Evolutionary conservation across 352 stramenopile genomes (phyloP).

Genomic region (Phytophthora ramorum): DNA sequence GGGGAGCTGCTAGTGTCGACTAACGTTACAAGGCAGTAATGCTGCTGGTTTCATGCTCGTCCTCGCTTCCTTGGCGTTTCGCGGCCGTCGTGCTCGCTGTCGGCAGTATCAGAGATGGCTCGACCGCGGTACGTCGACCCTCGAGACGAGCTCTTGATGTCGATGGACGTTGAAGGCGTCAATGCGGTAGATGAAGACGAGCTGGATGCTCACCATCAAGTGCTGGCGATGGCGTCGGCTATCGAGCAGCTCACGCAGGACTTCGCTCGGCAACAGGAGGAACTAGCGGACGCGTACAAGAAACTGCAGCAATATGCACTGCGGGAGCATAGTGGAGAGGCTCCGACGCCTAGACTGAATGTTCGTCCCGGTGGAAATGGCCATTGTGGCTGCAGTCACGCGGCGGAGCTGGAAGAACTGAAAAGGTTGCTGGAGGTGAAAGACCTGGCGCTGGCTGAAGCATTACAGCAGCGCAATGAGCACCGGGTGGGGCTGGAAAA

Average conservation of each 20-base stretch:
- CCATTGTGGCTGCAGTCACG: constrained; percentile 39
- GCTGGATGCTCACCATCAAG: constrained; percentile 61
- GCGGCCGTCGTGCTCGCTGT: not conserved
- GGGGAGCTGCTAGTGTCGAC: constrained; percentile 3
- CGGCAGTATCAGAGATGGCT: constrained; percentile 21
- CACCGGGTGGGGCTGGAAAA: constrained; percentile 58
- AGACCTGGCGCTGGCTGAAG: constrained; percentile 60
- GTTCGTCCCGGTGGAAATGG: not conserved
- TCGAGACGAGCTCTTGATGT: not conserved
- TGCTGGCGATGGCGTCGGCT: constrained; percentile 67
- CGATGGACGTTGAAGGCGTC: constrained; percentile 4
- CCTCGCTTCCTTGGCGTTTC: constrained; percentile 18
- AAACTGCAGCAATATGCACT: constrained; percentile 53
- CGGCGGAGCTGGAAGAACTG: constrained; percentile 40
- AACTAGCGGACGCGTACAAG: constrained; percentile 61
- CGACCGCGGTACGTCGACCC: constrained; percentile 15
- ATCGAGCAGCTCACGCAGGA: constrained; percentile 70
- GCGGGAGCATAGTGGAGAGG: constrained; percentile 13
- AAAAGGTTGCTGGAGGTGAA: constrained; percentile 58
- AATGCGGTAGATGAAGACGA: constrained; percentile 27
- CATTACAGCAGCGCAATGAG: constrained; percentile 63
- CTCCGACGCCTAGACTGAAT: not conserved
- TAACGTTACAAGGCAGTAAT: too few species aligned
- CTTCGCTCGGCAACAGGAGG: constrained; percentile 63
- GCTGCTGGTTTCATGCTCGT: constrained; percentile 1